Evolutionary conservation across 2,329 filamentous ascomycete genomes (phyloP).

Genomic region (Aspergillus proliferans): DNA sequence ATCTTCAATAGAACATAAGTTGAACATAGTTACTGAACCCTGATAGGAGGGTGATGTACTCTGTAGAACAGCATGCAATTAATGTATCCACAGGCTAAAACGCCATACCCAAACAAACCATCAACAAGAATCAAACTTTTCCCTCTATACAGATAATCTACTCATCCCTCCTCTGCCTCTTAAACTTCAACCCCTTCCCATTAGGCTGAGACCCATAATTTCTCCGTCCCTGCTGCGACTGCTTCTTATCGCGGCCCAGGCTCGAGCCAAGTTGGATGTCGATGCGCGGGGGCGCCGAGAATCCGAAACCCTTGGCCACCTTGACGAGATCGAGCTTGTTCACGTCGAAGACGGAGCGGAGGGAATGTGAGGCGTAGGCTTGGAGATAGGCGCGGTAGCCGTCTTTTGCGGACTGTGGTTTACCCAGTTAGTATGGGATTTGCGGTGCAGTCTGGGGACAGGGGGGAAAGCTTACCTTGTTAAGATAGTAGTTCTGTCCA

Average conservation of each 20-base stretch:
- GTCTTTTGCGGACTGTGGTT: constrained; percentile 55
- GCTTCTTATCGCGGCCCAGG: constrained; percentile 67
- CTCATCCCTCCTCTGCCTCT: constrained; percentile 40
- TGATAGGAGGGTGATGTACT: no score
- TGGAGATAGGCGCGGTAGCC: constrained; percentile 87
- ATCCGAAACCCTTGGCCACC: constrained; percentile 79
- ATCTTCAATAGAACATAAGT: constrained; percentile 1
- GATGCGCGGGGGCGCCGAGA: constrained; percentile 67
- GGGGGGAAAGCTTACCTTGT: constrained; percentile 56
- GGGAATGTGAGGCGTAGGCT: constrained; percentile 81
- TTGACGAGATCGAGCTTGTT: constrained; percentile 76
- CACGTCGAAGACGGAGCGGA: constrained; percentile 79
- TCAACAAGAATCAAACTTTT: constrained; percentile 16
- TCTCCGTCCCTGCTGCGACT: constrained; percentile 52
- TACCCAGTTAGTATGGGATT: neutral
- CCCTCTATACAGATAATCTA: constrained; percentile 9
- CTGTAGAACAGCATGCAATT: no score
- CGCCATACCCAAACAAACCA: constrained; percentile 15
- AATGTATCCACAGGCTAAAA: constrained; percentile 22
- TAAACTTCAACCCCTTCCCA: constrained; percentile 52
- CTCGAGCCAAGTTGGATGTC: constrained; percentile 73
- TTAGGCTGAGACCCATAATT: constrained; percentile 72
- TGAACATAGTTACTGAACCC: constrained; percentile 3
- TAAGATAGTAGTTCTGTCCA: constrained; percentile 91
- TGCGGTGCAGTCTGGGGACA: constrained; percentile 1